Conservation (phyloP, 1,284 basidiomycete species). For the Ceratobasidium papillatum region DNA sequence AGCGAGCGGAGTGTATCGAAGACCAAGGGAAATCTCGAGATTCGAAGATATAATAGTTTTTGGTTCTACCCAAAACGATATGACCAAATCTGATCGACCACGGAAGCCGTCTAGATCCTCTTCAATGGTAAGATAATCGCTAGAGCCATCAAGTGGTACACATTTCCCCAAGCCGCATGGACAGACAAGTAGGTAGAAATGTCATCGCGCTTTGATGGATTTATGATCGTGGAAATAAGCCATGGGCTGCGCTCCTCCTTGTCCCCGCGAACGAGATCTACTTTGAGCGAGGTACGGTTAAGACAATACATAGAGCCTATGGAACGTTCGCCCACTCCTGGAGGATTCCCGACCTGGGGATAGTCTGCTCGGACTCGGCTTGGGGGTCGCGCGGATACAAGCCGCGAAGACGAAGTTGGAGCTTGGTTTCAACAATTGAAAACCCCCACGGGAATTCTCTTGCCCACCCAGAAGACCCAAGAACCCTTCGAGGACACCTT, state of each 20-base stretch:
- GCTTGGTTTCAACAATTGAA: not conserved
- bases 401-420: conserved; percentile 13
- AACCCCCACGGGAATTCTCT: not conserved
- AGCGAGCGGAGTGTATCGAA: not conserved
- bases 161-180: conserved; percentile 22
- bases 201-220: not conserved
- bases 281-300: conserved; percentile 8
- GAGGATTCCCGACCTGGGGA: not conserved
- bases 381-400: not conserved
- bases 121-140: conserved; percentile 6
- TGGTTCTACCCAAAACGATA: conserved; percentile 8
- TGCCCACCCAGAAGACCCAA: not conserved
- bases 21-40: not conserved
- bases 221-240: not conserved
- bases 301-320: not conserved
- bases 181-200: not conserved
- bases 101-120: conserved; percentile 1
- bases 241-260: not conserved
- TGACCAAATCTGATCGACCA: conserved; percentile 1
- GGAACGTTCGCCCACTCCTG: not conserved
- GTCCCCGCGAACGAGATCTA: not conserved
- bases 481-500: not conserved
- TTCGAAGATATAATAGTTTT: not conserved
- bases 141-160: not conserved
- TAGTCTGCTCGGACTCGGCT: not conserved